A percentile compares a stretch with the other conserved stretches of the same genome.
Conservation (phyloP, 2,329 filamentous ascomycete genomes). For the Fusarium nygamai region DNA sequence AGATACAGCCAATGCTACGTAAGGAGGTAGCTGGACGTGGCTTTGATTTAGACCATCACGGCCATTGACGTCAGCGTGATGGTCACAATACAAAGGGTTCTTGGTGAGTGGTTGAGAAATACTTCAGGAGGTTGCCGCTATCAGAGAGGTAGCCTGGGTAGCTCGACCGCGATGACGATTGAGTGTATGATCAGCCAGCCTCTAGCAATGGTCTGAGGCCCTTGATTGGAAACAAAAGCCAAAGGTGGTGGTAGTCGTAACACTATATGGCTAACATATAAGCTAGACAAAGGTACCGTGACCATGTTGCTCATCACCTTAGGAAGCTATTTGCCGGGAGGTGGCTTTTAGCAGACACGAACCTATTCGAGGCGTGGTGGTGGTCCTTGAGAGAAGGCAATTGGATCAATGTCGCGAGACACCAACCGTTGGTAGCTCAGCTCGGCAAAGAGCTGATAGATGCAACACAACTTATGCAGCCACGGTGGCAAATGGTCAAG, state of each 20-base stretch:
- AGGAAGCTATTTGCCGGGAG: constrained; percentile 18
- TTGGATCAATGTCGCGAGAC: constrained; percentile 14
- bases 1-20: constrained; percentile 9
- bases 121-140: constrained; percentile 17
- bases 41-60: constrained; percentile 31
- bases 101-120: constrained; percentile 10
- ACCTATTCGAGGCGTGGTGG: constrained; percentile 5
- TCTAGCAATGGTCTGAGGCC: background rate
- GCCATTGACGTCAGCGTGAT: constrained; percentile 45
- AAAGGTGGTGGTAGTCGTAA: constrained; percentile 21
- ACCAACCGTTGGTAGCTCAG: constrained; percentile 19
- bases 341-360: background rate
- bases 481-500: constrained; percentile 22
- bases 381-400: constrained; percentile 14
- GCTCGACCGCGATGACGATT: constrained; percentile 24
- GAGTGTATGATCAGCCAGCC: constrained; percentile 29
- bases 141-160: constrained; percentile 1
- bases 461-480: background rate
- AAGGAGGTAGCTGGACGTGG: constrained; percentile 20
- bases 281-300: constrained; percentile 34
- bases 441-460: constrained; percentile 12
- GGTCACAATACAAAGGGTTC: constrained; percentile 36
- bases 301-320: constrained; percentile 14
- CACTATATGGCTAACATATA: constrained; percentile 23
- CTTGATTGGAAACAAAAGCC: constrained; percentile 25